Conservation (phyloP, 352 stramenopile genomes). For the Pythium aquatile region DNA sequence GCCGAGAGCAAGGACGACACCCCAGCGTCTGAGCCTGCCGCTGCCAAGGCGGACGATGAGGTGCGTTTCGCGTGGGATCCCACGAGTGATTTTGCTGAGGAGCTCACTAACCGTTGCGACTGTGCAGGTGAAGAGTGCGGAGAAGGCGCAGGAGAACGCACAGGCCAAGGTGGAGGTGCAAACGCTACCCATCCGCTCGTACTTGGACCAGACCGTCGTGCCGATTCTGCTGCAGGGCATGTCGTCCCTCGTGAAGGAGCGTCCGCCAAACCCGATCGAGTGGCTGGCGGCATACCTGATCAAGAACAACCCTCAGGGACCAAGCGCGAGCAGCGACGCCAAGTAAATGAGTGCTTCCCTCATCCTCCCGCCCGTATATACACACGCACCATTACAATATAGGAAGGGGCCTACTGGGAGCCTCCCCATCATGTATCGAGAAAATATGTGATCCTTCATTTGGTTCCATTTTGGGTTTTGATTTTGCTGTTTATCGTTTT, state of each 20-base stretch:
- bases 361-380: neutral
- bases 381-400: neutral
- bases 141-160: conserved; percentile 67
- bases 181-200: conserved; percentile 95
- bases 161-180: conserved; percentile 92
- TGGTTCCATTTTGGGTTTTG: neutral
- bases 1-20: conserved; percentile 31
- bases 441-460: too few species aligned
- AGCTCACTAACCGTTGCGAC: neutral
- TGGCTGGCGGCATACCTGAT: conserved; percentile 96
- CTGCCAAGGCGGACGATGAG: conserved; percentile 29
- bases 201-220: conserved; percentile 98
- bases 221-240: conserved; percentile 98
- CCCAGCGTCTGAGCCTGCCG: conserved; percentile 11
- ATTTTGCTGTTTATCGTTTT: neutral
- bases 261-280: conserved; percentile 95
- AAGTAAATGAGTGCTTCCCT: conserved; percentile 41
- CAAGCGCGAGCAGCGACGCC: conserved; percentile 42
- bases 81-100: neutral
- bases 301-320: conserved; percentile 94
- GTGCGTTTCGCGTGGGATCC: conserved; percentile 1
- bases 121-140: conserved; percentile 54
- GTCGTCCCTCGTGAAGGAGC: conserved; percentile 97
- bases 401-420: neutral
- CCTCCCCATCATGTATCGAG: neutral